A percentile compares a stretch with the other conserved stretches of the same genome.
phyloP scores from a whole-genome alignment of 192 early-diverging fungal genomes.

The Phycomyces nitens region DNA sequence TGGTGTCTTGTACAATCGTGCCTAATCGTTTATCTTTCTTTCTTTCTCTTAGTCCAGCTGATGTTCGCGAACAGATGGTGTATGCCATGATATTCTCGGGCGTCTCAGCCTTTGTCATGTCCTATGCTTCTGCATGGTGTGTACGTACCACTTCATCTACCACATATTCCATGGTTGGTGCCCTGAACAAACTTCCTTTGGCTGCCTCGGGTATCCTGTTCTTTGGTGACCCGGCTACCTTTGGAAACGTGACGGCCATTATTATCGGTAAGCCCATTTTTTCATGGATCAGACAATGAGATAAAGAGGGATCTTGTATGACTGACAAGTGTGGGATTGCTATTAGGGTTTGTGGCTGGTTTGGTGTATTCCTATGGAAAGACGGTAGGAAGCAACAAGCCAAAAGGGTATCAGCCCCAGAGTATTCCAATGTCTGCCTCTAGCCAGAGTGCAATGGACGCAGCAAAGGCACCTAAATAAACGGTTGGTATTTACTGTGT shows the following conservation, averaged over 20 bases:
- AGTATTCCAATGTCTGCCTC: slow-evolving; percentile 40
- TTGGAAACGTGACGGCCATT: slow-evolving; percentile 82
- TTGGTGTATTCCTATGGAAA: slow-evolving; percentile 74
- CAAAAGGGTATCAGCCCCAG: slow-evolving; percentile 17
- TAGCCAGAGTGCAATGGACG: slow-evolving; percentile 37
- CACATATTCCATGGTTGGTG: slow-evolving; percentile 95
- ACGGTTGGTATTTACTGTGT: not conserved
- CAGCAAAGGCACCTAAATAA: slow-evolving; percentile 29
- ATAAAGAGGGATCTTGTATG: no score
- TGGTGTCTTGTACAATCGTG: not conserved
- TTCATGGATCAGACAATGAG: no score
- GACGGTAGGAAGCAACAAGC: slow-evolving; percentile 51
- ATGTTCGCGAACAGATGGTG: slow-evolving; percentile 51
- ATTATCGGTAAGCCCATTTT: slow-evolving; percentile 76
- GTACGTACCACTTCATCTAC: slow-evolving; percentile 70
- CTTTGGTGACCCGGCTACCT: slow-evolving; percentile 83
- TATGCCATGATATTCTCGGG: slow-evolving; percentile 76
- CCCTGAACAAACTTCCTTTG: slow-evolving; percentile 97
- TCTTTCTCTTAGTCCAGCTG: slow-evolving; percentile 34
- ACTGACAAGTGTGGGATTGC: no score
- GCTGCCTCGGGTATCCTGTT: slow-evolving; percentile 93
- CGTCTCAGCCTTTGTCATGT: slow-evolving; percentile 86
- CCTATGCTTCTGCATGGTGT: slow-evolving; percentile 80
- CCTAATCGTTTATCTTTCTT: not conserved
- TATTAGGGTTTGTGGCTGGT: slow-evolving; percentile 63